These are phyloP conservation scores for Pseudogymnoascus sp. DNA, from an alignment of 2,329 filamentous ascomycete species.

Conservation along the genomic window DNA sequence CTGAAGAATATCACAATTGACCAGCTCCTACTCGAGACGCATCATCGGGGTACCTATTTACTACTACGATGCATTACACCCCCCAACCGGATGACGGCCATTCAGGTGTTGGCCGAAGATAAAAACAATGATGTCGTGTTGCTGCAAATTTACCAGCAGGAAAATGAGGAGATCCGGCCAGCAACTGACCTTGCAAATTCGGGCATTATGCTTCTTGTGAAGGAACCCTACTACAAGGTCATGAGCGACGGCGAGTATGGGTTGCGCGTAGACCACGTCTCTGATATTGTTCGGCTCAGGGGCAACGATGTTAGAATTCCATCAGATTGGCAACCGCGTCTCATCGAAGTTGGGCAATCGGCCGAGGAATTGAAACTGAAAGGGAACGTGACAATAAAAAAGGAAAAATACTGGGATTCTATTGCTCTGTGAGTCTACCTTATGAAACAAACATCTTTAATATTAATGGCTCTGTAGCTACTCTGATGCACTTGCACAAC, in stretches of 20 bases:
- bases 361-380: constrained; percentile 16
- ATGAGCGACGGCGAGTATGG: constrained; percentile 33
- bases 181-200: constrained; percentile 30
- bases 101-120: constrained; percentile 24
- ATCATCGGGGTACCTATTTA: constrained; percentile 33
- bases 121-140: constrained; percentile 25
- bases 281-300: constrained; percentile 37
- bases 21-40: constrained; percentile 32
- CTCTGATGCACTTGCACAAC: constrained; percentile 15
- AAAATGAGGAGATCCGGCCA: constrained; percentile 33
- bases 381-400: constrained; percentile 17
- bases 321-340: constrained; percentile 30
- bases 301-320: constrained; percentile 34
- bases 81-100: constrained; percentile 23
- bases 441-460: constrained; percentile 25
- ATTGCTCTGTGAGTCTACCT: constrained; percentile 12
- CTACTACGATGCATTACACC: constrained; percentile 18
- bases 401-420: constrained; percentile 24
- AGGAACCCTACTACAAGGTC: constrained; percentile 44
- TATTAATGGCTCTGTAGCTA: constrained; percentile 25
- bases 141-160: constrained; percentile 32
- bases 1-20: constrained; percentile 20
- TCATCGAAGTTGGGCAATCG: constrained; percentile 20
- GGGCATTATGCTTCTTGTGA: constrained; percentile 34
- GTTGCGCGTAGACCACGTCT: constrained; percentile 44